These are phyloP conservation scores for Salvia sclarea DNA, from an alignment of 305 asterid genomes.

Conservation along the genomic window DNA sequence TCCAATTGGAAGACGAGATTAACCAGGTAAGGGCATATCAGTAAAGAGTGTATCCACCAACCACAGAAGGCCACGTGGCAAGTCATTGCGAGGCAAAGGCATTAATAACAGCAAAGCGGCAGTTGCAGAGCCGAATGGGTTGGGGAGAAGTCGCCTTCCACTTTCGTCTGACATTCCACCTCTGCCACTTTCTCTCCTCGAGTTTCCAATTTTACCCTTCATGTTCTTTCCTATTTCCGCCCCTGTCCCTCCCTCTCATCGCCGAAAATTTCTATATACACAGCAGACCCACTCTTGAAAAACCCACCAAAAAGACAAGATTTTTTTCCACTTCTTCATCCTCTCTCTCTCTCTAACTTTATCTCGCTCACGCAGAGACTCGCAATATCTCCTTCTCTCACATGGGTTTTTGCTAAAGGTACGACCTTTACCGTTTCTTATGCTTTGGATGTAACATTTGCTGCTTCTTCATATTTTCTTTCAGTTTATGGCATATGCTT, in stretches of 20 bases:
- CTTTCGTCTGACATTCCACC: conserved; percentile 77
- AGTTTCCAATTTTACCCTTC: conserved; percentile 40
- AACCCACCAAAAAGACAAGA: conserved; percentile 49
- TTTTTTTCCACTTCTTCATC: conserved; percentile 27
- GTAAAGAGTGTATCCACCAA: conserved; percentile 31
- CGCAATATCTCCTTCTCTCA: conserved; percentile 24
- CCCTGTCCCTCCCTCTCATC: conserved; percentile 34
- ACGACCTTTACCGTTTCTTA: conserved; percentile 31
- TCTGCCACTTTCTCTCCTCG: conserved; percentile 45
- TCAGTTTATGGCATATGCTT: conserved; percentile 10
- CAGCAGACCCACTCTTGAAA: conserved; percentile 40
- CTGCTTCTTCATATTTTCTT: conserved; percentile 28
- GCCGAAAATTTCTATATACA: conserved; percentile 35
- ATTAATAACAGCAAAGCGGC: conserved; percentile 41
- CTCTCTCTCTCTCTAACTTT: conserved; percentile 19
- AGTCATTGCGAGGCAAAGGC: conserved; percentile 13
- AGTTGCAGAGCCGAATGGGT: conserved; percentile 39
- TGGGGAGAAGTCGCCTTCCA: conserved; percentile 73
- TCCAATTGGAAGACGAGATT: not conserved
- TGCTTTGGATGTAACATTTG: conserved; percentile 2
- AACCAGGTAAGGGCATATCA: conserved; percentile 18
- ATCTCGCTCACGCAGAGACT: conserved; percentile 12
- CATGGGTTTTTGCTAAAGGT: conserved; percentile 49
- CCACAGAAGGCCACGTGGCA: conserved; percentile 39
- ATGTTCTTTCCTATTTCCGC: conserved; percentile 15